Base-by-base conservation (phyloP, 768 basidiomycete genomes). In the Amanita thiersii region DNA sequence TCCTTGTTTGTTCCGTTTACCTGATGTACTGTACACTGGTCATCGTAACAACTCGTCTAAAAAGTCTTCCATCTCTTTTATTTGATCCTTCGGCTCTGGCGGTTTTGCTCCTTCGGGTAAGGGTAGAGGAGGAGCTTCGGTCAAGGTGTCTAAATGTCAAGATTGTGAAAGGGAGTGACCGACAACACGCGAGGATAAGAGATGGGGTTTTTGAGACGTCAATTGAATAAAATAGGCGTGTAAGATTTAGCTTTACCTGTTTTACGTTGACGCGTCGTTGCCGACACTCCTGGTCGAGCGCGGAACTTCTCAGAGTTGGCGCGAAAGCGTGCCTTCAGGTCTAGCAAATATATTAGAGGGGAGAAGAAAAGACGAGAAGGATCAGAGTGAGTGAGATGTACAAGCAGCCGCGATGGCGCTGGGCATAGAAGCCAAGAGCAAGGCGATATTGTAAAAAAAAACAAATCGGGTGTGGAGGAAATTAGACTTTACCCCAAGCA, bases 21-120 rank as follows among this genome's bases (percentile, higher is more conserved):
- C 12, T 28, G 8, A 15, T 40, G 25, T 30, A 3, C 11, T 29
- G 5, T 23, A 3, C n/a, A 11, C 20, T n/a, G 11, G 44, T 56
- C 20, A 62, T 25, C 57, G 56, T 6, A 86, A 52, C 3, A 86
- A 54, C 26, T 83, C 81, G 45, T 86, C 83, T 20, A 86, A 58
- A 51, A 82, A 86, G 31, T 77, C 79, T 56, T 86, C 72, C 79
- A 86, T 77, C 39, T 77, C 69, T 26, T 60, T 62, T 49, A 73
- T 76, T n/a, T 70, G 62, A 37, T 56, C 68, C 63, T 63, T 65
- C 1, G 50, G 59, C 44, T 50, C 56, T 19, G 20, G 15, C 21
- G 41, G 53, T 9, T 39, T 36, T 1, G 52, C 52, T 1, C 57
- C 57, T 21, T 59, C 57, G 0, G 58, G 50, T 0, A 59, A 58